Conservation (phyloP, 2,329 filamentous ascomycete species). For the Scedosporium dehoogii region DNA sequence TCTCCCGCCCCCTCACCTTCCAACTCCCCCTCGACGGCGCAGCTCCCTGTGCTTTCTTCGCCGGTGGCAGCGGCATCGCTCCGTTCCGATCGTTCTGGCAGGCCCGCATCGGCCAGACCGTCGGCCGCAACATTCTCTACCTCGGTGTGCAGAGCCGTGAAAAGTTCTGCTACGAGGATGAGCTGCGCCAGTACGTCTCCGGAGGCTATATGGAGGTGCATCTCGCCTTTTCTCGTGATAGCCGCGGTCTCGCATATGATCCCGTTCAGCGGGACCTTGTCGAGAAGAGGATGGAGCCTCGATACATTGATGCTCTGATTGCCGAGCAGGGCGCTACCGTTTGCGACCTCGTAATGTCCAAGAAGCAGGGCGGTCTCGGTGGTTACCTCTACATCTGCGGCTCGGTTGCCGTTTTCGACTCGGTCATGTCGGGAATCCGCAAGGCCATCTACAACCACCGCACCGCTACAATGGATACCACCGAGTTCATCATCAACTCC, state of each 20-base stretch:
- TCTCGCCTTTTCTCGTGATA: constrained; percentile 41
- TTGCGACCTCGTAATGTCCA: constrained; percentile 46
- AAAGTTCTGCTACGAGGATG: constrained; percentile 40
- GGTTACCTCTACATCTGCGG: constrained; percentile 18
- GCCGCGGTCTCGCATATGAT: constrained; percentile 36
- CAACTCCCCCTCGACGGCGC: constrained; percentile 39
- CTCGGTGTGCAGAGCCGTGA: constrained; percentile 42
- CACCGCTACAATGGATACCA: constrained; percentile 39
- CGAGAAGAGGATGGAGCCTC: constrained; percentile 36
- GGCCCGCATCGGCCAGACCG: constrained; percentile 27
- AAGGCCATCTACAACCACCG: constrained; percentile 44
- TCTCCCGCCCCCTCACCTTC: constrained; percentile 40
- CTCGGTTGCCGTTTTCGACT: constrained; percentile 29
- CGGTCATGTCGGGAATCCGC: constrained; percentile 45
- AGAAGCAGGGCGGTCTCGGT: constrained; percentile 41
- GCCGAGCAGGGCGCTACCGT: constrained; percentile 39
- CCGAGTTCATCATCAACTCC: constrained; percentile 38
- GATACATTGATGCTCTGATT: constrained; percentile 43
- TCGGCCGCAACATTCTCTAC: constrained; percentile 38
- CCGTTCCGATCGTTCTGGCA: constrained; percentile 47
- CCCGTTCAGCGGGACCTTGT: constrained; percentile 28
- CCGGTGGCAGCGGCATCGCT: constrained; percentile 42
- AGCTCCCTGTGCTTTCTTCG: constrained; percentile 41
- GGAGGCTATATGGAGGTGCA: constrained; percentile 41
- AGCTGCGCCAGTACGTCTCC: constrained; percentile 34